A percentile compares a stretch with the other conserved stretches of the same genome.
phyloP scores from a whole-genome alignment of 148 eudicot species.

The Simmondsia chinensis region DNA sequence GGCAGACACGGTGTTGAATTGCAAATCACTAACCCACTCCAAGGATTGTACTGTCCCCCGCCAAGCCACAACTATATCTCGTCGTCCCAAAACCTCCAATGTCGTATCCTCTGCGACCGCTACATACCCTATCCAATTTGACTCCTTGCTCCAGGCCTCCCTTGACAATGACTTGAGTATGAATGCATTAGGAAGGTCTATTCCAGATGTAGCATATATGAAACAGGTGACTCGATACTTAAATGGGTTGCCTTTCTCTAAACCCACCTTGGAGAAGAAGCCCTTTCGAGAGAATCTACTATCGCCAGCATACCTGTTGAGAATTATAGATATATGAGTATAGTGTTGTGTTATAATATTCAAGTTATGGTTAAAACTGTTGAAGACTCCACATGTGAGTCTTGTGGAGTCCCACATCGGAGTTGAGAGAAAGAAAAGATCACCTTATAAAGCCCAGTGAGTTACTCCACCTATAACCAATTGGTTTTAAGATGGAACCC shows the following conservation, averaged over 20 bases:
- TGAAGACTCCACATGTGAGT: no score
- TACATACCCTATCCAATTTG: constrained; percentile 69
- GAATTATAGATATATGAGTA: no score
- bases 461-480: no score
- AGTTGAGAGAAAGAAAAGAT: no score
- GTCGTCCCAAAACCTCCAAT: constrained; percentile 35
- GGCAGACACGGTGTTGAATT: constrained; percentile 32
- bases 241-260: constrained; percentile 29
- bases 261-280: constrained; percentile 15
- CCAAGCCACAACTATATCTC: constrained; percentile 72
- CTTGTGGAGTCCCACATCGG: no score
- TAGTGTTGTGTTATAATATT: no score
- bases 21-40: constrained; percentile 56
- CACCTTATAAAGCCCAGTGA: no score
- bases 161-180: constrained; percentile 32
- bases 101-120: constrained; percentile 55
- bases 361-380: no score
- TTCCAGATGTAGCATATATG: constrained; percentile 39
- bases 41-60: constrained; percentile 37
- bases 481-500: no score
- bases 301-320: constrained; percentile 24
- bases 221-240: constrained; percentile 32
- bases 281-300: constrained; percentile 12
- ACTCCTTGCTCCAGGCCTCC: constrained; percentile 48
- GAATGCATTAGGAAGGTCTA: constrained; percentile 25